phyloP scores from a whole-genome alignment of 1,139 yeast genomes.

The Taphrina communis region DNA sequence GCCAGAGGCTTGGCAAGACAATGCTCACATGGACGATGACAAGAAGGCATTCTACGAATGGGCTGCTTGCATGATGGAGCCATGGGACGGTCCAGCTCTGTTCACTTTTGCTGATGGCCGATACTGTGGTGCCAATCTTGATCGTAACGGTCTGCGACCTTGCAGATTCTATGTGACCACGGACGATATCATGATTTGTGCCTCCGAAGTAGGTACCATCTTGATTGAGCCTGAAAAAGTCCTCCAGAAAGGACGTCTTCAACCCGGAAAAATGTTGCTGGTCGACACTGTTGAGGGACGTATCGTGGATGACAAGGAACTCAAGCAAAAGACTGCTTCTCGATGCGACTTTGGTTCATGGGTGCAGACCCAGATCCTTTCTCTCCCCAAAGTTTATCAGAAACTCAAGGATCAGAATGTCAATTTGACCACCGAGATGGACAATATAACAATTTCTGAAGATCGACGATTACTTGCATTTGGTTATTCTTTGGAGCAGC shows the following conservation, averaged over 20 bases:
- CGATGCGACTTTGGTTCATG: constrained; percentile 92
- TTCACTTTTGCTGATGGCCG: constrained; percentile 97
- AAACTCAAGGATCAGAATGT: constrained; percentile 63
- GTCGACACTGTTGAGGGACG: constrained; percentile 93
- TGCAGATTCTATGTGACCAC: constrained; percentile 95
- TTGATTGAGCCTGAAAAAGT: constrained; percentile 83
- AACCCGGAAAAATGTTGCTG: constrained; percentile 94
- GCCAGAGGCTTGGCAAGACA: constrained; percentile 98
- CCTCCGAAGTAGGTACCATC: constrained; percentile 97
- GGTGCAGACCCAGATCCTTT: constrained; percentile 84
- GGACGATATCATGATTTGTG: constrained; percentile 95
- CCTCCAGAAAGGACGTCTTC: constrained; percentile 88
- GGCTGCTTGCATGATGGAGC: constrained; percentile 99
- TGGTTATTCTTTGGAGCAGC: constrained; percentile 92
- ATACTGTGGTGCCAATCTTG: constrained; percentile 97
- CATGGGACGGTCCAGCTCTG: constrained; percentile 99
- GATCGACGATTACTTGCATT: constrained; percentile 86
- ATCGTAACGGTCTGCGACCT: constrained; percentile 96
- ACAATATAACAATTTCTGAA: constrained; percentile 50
- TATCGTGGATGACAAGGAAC: constrained; percentile 89
- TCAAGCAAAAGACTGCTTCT: constrained; percentile 79
- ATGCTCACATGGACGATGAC: constrained; percentile 78
- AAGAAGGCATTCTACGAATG: constrained; percentile 96
- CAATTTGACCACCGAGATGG: constrained; percentile 50
- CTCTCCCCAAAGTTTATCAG: constrained; percentile 72